These are phyloP conservation scores for Amphirosellinia nigrospora DNA, from an alignment of 495 filamentous ascomycete species.

Conservation along the genomic window DNA sequence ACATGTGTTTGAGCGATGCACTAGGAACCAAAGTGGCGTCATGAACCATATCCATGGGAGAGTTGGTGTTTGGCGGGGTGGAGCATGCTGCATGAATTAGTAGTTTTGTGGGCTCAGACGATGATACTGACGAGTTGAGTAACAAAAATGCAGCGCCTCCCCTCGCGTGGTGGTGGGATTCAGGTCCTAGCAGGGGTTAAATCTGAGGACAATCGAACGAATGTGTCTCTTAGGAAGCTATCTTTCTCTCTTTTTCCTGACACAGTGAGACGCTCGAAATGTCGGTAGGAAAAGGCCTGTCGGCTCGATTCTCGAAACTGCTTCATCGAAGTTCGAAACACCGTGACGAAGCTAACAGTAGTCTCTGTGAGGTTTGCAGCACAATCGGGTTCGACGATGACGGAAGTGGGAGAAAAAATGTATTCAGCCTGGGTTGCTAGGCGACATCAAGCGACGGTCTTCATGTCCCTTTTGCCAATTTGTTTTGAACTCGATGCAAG, in stretches of 20 bases:
- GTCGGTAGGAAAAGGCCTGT: slow-evolving; percentile 16
- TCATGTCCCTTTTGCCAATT: slow-evolving; percentile 24
- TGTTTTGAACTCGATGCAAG: slow-evolving; percentile 24
- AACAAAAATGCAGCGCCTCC: neutral
- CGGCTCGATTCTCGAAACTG: slow-evolving; percentile 23
- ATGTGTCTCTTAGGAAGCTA: no score
- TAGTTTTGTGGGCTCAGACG: neutral
- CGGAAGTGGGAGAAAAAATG: slow-evolving; percentile 2
- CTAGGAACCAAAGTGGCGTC: neutral
- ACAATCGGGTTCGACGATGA: slow-evolving; percentile 20
- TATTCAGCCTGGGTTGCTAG: slow-evolving; percentile 23
- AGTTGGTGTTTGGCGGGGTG: neutral
- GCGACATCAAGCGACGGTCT: slow-evolving; percentile 20
- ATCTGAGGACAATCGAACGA: neutral
- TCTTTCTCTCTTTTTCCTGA: neutral
- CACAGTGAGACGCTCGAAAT: neutral
- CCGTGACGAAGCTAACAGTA: neutral
- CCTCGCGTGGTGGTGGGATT: neutral
- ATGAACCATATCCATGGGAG: neutral
- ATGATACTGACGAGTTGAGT: neutral
- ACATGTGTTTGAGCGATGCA: neutral
- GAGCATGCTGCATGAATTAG: slow-evolving; percentile 3
- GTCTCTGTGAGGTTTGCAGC: slow-evolving; percentile 20
- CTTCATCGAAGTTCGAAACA: slow-evolving; percentile 19
- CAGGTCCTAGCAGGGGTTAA: neutral